These are phyloP conservation scores for Limnanthes douglasii DNA, from an alignment of 345 rosid genomes.

Conservation along the genomic window DNA sequence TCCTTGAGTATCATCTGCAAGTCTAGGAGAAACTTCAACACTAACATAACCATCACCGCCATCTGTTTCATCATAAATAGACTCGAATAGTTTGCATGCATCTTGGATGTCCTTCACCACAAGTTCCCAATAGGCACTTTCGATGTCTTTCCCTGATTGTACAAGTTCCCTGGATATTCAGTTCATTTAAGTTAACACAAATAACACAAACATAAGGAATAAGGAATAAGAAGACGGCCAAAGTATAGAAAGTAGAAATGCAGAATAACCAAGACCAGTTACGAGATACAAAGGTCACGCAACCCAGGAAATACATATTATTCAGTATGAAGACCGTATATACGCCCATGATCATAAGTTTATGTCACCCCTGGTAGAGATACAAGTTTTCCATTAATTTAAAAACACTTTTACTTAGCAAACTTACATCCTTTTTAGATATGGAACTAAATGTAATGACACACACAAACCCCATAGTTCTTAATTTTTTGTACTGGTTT, in stretches of 20 bases:
- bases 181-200: conserved; percentile 3
- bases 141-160: conserved; percentile 81
- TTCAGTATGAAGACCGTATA: conserved; percentile 4
- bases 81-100: conserved; percentile 94
- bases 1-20: conserved; percentile 79
- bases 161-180: conserved; percentile 52
- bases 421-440: no score
- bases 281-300: no score
- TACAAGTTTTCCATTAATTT: no score
- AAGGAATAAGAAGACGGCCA: no score
- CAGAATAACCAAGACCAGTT: no score
- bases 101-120: conserved; percentile 97
- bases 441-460: no score
- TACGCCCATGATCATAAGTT: neutral
- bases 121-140: conserved; percentile 91
- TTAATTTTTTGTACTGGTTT: no score
- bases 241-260: no score
- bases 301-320: conserved; percentile 1
- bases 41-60: conserved; percentile 95
- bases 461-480: no score
- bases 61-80: conserved; percentile 80
- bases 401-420: no score
- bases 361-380: no score
- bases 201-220: neutral
- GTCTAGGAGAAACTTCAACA: conserved; percentile 93